Base-by-base conservation (phyloP, 208 protist species). In the Leptomonas pyrrhocoris region DNA sequence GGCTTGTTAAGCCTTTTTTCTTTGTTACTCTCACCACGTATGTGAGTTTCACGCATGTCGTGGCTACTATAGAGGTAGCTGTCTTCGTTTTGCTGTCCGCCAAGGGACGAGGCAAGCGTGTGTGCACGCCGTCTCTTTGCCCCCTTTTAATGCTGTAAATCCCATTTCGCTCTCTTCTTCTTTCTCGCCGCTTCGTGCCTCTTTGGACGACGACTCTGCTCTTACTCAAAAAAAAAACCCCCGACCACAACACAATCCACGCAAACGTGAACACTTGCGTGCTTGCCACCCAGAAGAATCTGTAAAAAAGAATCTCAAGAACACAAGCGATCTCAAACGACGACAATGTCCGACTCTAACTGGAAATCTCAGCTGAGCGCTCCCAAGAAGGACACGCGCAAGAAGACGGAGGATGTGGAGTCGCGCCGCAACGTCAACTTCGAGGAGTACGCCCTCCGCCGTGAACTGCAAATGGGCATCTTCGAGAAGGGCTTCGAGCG, bases 401-500 rank as follows among this genome's bases (percentile, higher is more conserved):
- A 95, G 78, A 92, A 97, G 85, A 98, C 96, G 48, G 90, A 99
- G 77, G 99, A 99, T 95, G 98, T 99, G 34, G 98, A 97, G 49
- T 91, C 89, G 25, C 98, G 97, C n/a, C 98, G 98, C 70, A 98
- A 98, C 64, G 96, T 98, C 55, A 95, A 96, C 58, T 99, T 99
- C 85, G 98, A 99, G 74, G 98, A 99, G 67, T 99, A 98, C 77
- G 90, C 86, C 67, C 83, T 99, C 21, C 99, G 99, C 77, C 88
- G 98, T 34, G 98, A 99, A 72, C 93, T 99, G 60, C 94, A 99
- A 68, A 98, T 98, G 96, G 99, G 98, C 63, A 99, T 99, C 68
- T 99, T 97, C 85, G 98, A 99, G 82, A 99, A 99, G 75, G 99
- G 98, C 38, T 99, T 98, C 66, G 98, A 99, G 77, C 88, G 90